Percentiles rank a stretch among this genome's conserved stretches.
phyloP scores from a whole-genome alignment of 129 eudicot species.

The Arctium lappa region DNA sequence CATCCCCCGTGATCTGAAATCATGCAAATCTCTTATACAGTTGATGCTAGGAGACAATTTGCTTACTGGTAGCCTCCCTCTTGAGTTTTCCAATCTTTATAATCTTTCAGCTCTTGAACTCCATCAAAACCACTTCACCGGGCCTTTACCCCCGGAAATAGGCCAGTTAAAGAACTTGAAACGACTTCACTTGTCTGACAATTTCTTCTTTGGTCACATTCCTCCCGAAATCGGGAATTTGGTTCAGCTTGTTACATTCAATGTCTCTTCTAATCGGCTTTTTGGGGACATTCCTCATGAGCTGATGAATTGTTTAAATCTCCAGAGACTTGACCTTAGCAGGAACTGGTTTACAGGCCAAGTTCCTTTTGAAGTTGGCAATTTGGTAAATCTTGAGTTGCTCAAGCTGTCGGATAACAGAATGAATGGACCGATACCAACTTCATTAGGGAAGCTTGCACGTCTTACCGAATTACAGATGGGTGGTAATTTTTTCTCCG shows the following conservation, averaged over 20 bases:
- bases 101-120: constrained; percentile 87
- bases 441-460: constrained; percentile 54
- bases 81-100: constrained; percentile 57
- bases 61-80: constrained; percentile 76
- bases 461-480: constrained; percentile 84
- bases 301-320: constrained; percentile 60
- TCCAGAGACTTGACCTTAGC: constrained; percentile 89
- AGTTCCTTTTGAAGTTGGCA: constrained; percentile 64
- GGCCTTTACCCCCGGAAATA: constrained; percentile 63
- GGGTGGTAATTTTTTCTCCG: constrained; percentile 87
- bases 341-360: constrained; percentile 63
- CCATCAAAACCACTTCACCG: constrained; percentile 71
- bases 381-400: constrained; percentile 64
- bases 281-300: constrained; percentile 66
- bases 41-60: constrained; percentile 73
- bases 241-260: constrained; percentile 68
- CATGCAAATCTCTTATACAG: constrained; percentile 70
- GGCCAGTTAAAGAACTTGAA: constrained; percentile 60
- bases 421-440: constrained; percentile 62
- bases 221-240: constrained; percentile 79
- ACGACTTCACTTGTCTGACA: constrained; percentile 66
- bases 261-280: constrained; percentile 69
- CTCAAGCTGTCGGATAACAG: constrained; percentile 80
- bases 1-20: constrained; percentile 70
- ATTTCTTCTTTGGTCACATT: constrained; percentile 57